These are phyloP conservation scores for Microcyclospora tardicrescens DNA, from an alignment of 2,329 filamentous ascomycete species.

Conservation along the genomic window DNA sequence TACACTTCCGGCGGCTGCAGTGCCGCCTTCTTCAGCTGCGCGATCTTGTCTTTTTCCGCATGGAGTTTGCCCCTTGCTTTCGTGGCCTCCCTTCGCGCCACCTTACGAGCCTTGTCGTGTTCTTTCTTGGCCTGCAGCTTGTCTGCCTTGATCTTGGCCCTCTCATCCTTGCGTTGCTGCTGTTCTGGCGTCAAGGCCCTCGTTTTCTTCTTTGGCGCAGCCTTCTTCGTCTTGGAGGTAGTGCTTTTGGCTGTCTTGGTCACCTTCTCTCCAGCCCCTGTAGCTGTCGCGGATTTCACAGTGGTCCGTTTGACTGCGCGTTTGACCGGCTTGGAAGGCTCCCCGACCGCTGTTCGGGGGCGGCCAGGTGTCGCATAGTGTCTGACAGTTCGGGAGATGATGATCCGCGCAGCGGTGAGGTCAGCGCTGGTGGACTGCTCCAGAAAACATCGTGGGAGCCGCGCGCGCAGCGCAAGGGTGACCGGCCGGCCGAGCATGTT, in stretches of 20 bases:
- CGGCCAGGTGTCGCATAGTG: slow-evolving; percentile 18
- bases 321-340: slow-evolving; percentile 19
- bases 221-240: slow-evolving; percentile 4
- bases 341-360: slow-evolving; percentile 20
- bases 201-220: slow-evolving; percentile 1
- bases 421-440: no score
- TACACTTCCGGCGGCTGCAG: slow-evolving; percentile 22
- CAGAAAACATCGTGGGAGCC: no score
- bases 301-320: slow-evolving; percentile 17
- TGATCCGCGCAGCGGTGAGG: no score
- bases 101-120: no score
- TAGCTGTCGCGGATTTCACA: slow-evolving; percentile 4
- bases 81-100: not conserved
- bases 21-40: slow-evolving; percentile 25
- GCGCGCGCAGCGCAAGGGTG: no score
- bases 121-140: no score
- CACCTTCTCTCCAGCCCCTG: slow-evolving; percentile 11
- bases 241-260: slow-evolving; percentile 9
- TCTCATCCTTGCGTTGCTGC: slow-evolving; percentile 9
- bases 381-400: no score
- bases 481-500: no score
- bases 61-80: not conserved
- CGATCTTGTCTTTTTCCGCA: slow-evolving; percentile 18
- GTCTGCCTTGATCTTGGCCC: slow-evolving; percentile 2
- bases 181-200: slow-evolving; percentile 10